Evolutionary conservation across 257 asterid species (phyloP).

Genomic region (Scutellaria galericulata): DNA sequence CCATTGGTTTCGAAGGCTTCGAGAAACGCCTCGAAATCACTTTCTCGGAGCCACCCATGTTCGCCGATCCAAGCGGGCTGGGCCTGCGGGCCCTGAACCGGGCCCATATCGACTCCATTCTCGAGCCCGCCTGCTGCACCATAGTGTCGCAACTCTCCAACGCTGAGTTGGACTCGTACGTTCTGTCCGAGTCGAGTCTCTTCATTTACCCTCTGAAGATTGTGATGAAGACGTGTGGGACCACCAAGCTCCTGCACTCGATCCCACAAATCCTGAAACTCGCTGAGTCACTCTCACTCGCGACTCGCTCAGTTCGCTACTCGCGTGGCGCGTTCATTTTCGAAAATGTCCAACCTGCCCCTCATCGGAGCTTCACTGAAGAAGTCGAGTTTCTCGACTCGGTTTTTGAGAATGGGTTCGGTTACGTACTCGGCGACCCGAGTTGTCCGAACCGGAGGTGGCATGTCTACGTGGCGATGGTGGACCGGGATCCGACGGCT

Average conservation of each 20-base stretch:
- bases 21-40: slow-evolving; percentile 55
- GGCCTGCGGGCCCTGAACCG: slow-evolving; percentile 48
- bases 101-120: slow-evolving; percentile 45
- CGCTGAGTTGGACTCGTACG: slow-evolving; percentile 50
- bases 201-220: slow-evolving; percentile 49
- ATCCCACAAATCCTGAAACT: slow-evolving; percentile 44
- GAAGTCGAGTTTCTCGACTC: slow-evolving; percentile 44
- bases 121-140: slow-evolving; percentile 56
- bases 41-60: slow-evolving; percentile 32
- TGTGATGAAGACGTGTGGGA: slow-evolving; percentile 56
- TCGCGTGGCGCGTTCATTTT: slow-evolving; percentile 53
- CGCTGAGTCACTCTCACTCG: slow-evolving; percentile 39
- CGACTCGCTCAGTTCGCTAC: slow-evolving; percentile 41
- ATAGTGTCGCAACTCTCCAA: slow-evolving; percentile 51
- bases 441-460: slow-evolving; percentile 40
- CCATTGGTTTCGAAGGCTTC: slow-evolving; percentile 56
- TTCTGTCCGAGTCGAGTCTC: slow-evolving; percentile 59
- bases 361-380: slow-evolving; percentile 56
- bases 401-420: slow-evolving; percentile 36
- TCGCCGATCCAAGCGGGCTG: slow-evolving; percentile 29
- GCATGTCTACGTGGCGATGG: slow-evolving; percentile 50
- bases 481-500: neutral
- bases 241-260: slow-evolving; percentile 46
- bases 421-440: slow-evolving; percentile 41
- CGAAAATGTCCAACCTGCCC: slow-evolving; percentile 43